Percentiles rank a stretch among this genome's conserved stretches.
phyloP scores from a whole-genome alignment of 2,329 filamentous ascomycete genomes.

The Pseudopyrenochaeta lycopersici region DNA sequence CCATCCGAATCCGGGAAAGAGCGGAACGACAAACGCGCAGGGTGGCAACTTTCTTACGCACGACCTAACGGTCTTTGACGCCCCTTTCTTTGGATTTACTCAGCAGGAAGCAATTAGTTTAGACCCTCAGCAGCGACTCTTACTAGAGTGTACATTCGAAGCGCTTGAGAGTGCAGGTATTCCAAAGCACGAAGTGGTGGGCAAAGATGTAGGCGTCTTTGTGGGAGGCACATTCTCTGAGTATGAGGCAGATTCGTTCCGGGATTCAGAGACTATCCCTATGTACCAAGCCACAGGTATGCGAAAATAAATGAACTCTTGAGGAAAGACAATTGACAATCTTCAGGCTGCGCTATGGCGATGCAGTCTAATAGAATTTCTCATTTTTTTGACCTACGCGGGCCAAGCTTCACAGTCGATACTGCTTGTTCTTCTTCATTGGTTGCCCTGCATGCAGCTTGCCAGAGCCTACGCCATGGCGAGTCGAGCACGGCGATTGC shows the following conservation, averaged over 20 bases:
- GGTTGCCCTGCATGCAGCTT: slow-evolving; percentile 38
- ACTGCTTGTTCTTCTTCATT: slow-evolving; percentile 44
- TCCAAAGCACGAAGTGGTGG: slow-evolving; percentile 34
- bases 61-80: slow-evolving; percentile 36
- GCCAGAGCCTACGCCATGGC: slow-evolving; percentile 35
- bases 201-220: slow-evolving; percentile 38
- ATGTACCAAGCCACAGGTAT: slow-evolving; percentile 39
- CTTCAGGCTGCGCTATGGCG: slow-evolving; percentile 21
- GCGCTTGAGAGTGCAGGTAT: slow-evolving; percentile 53
- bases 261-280: slow-evolving; percentile 34
- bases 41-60: slow-evolving; percentile 33
- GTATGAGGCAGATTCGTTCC: slow-evolving; percentile 32
- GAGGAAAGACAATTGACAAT: background rate
- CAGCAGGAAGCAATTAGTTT: slow-evolving; percentile 35
- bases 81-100: slow-evolving; percentile 41
- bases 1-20: slow-evolving; percentile 47
- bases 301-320: background rate
- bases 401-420: slow-evolving; percentile 42
- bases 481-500: slow-evolving; percentile 39
- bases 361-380: slow-evolving; percentile 43
- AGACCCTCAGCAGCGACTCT: slow-evolving; percentile 45
- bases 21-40: slow-evolving; percentile 44
- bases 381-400: slow-evolving; percentile 41
- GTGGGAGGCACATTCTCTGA: slow-evolving; percentile 34
- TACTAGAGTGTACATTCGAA: slow-evolving; percentile 47